Percentiles rank a stretch among this genome's conserved stretches.
These are phyloP conservation scores for Pueraria montana DNA, from an alignment of 306 rosid genomes.

Conservation along the genomic window DNA sequence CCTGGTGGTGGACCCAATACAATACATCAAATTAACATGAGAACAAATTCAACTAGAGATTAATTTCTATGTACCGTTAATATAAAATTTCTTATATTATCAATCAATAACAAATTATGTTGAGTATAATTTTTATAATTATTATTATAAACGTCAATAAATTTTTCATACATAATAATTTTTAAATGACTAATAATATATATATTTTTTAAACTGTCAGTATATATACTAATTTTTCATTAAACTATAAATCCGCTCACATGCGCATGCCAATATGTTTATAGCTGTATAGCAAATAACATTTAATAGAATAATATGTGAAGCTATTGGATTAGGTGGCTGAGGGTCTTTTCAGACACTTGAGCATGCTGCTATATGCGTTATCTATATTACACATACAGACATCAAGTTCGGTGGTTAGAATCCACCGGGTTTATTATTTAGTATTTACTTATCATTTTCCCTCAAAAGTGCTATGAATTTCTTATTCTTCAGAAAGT, in stretches of 20 bases:
- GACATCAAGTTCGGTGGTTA: conserved; percentile 36
- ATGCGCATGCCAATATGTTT: conserved; percentile 43
- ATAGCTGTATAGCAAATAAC: conserved; percentile 35
- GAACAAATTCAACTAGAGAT: background rate
- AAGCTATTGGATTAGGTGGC: conserved; percentile 43
- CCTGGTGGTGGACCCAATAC: conserved; percentile 64
- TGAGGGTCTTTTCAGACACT: conserved; percentile 9
- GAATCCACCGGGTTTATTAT: background rate
- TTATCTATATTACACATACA: conserved; percentile 23
- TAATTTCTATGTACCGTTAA: background rate
- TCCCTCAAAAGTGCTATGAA: background rate
- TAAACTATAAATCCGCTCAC: conserved; percentile 6
- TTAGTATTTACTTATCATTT: background rate
- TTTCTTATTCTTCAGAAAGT: background rate
- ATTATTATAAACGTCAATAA: no score
- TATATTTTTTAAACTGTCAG: no score
- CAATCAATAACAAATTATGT: no score
- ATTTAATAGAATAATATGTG: background rate
- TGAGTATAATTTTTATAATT: no score
- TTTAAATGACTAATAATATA: no score
- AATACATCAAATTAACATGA: background rate
- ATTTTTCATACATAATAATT: no score
- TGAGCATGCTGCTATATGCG: conserved; percentile 27
- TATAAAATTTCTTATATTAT: background rate
- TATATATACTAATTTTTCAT: background rate